Percentiles rank a stretch among this genome's conserved stretches.
These are phyloP conservation scores for Paecilomyces sp. DNA, from an alignment of 2,329 filamentous ascomycete genomes.

Conservation along the genomic window DNA sequence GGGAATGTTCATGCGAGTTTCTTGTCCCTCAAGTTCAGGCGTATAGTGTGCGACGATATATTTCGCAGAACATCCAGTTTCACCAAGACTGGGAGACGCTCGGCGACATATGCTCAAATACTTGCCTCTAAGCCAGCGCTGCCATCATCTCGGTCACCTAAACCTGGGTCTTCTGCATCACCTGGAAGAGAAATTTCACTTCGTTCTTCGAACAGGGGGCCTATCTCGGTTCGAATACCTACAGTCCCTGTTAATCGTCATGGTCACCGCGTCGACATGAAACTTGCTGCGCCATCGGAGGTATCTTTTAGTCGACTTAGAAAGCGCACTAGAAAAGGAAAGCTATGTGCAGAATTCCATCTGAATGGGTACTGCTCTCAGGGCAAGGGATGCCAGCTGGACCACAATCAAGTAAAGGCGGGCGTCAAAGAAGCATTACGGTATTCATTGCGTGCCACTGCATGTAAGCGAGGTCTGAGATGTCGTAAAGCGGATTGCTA, in stretches of 20 bases:
- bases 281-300: not conserved
- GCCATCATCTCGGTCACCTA: not conserved
- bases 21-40: not conserved
- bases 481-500: conserved; percentile 31
- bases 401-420: conserved; percentile 31
- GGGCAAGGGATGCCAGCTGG: conserved; percentile 22
- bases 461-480: conserved; percentile 13
- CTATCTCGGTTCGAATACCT: not conserved
- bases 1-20: not conserved
- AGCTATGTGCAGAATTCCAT: conserved; percentile 40
- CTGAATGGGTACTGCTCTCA: conserved; percentile 25
- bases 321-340: conserved; percentile 18
- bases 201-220: not conserved
- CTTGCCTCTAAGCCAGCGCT: not conserved
- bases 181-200: not conserved
- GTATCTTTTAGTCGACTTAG: not conserved
- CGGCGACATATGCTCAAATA: not conserved
- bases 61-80: not conserved
- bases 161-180: not conserved
- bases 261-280: not conserved
- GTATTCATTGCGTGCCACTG: conserved; percentile 21
- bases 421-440: conserved; percentile 28
- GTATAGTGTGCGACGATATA: not conserved
- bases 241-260: not conserved
- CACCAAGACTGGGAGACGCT: not conserved